Evolutionary conservation across 352 stramenopile species (phyloP).

Genomic region (Thalassiosira sp.): DNA sequence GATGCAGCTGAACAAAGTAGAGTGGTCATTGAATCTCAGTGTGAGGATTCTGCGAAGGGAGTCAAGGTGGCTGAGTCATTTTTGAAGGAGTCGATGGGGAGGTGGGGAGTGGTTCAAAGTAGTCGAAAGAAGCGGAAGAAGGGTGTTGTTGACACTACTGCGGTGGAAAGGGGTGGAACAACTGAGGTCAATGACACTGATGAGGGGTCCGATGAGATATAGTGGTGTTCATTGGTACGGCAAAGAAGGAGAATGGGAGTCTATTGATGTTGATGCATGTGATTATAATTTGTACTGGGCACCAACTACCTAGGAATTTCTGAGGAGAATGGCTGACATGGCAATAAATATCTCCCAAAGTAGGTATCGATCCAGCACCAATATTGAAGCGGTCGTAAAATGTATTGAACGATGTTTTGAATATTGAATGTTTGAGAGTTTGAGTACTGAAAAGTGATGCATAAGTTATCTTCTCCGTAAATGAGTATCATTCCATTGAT

Average conservation of each 20-base stretch:
- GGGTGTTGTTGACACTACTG: background rate
- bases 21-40: background rate
- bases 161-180: background rate
- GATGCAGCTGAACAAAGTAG: background rate
- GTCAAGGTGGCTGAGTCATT: background rate
- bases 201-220: background rate
- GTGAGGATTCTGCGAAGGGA: background rate
- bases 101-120: background rate
- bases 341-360: background rate
- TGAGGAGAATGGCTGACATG: background rate
- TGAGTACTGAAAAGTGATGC: too few relatives aligned
- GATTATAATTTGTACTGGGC: background rate
- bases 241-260: too few relatives aligned
- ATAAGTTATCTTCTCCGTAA: too few relatives aligned
- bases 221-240: background rate
- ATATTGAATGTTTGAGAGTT: too few relatives aligned
- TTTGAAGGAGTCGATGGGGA: slow-evolving; percentile 1
- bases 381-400: background rate
- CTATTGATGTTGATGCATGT: too few relatives aligned
- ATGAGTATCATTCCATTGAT: too few relatives aligned
- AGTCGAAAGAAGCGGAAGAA: background rate
- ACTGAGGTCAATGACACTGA: background rate
- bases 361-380: background rate
- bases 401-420: too few relatives aligned
- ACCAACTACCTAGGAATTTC: background rate